phyloP scores from a whole-genome alignment of 2,329 filamentous ascomycete genomes.

The Hypoxylon sp. region DNA sequence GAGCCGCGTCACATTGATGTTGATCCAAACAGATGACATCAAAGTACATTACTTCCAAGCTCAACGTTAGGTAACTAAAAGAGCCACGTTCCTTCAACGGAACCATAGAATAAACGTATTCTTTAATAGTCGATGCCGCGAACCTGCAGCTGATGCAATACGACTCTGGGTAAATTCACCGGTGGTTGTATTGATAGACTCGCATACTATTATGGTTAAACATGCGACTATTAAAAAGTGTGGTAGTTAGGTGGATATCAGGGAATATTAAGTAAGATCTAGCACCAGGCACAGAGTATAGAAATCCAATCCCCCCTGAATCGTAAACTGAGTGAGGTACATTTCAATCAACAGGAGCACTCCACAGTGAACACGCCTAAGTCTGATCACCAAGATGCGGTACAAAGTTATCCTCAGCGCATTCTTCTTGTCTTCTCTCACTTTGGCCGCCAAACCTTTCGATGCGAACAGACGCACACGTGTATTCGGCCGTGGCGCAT shows the following conservation, averaged over 20 bases:
- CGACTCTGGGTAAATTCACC: conserved; percentile 24
- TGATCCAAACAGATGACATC: not conserved
- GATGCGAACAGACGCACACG: not conserved
- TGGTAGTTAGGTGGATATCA: no score
- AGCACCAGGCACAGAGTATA: not conserved
- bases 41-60: not conserved
- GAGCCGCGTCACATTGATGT: not conserved
- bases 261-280: not conserved
- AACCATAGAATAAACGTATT: not conserved
- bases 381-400: conserved; percentile 1
- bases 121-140: not conserved
- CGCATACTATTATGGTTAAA: not conserved
- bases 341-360: not conserved
- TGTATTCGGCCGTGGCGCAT: not conserved
- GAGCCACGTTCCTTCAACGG: not conserved
- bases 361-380: not conserved
- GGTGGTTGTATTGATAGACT: not conserved
- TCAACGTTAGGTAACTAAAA: conserved; percentile 6
- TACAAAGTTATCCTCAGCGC: not conserved
- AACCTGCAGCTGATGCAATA: conserved; percentile 7
- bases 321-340: no score
- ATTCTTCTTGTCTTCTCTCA: not conserved
- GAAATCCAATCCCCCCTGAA: not conserved
- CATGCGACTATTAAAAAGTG: not conserved
- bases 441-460: not conserved